phyloP scores from a whole-genome alignment of 2,329 filamentous ascomycete species.

The Acrodontium crateriforme region DNA sequence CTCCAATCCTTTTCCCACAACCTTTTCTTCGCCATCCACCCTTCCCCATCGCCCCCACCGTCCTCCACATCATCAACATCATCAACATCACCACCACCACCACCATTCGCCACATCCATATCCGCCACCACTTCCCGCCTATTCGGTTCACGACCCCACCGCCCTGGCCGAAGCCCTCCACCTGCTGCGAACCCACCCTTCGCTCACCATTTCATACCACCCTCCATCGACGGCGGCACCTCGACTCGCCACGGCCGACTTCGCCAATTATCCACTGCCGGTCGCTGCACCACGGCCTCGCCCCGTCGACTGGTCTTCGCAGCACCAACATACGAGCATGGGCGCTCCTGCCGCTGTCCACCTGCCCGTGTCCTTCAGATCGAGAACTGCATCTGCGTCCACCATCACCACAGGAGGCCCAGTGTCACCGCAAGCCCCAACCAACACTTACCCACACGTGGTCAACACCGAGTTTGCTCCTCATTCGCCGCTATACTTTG shows the following conservation, averaged over 20 bases:
- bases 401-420: conserved; percentile 31
- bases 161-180: conserved; percentile 3
- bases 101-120: not conserved
- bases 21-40: too few species aligned
- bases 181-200: too few species aligned
- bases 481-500: conserved; percentile 26
- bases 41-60: too few species aligned
- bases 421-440: conserved; percentile 27
- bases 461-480: conserved; percentile 32
- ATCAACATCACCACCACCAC: conserved; percentile 1
- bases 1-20: too few species aligned
- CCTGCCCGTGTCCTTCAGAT: too few species aligned
- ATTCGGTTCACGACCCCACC: not conserved
- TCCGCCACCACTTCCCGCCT: not conserved
- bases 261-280: too few species aligned
- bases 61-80: too few species aligned
- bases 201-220: too few species aligned
- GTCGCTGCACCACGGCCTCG: not conserved
- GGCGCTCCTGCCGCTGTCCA: conserved; percentile 13
- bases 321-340: conserved; percentile 11
- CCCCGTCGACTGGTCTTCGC: not conserved
- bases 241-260: too few species aligned
- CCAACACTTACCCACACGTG: conserved; percentile 27
- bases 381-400: conserved; percentile 23
- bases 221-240: not conserved